Base-by-base conservation (phyloP, 768 basidiomycete genomes). In the Kwoniella mangroviensis region DNA sequence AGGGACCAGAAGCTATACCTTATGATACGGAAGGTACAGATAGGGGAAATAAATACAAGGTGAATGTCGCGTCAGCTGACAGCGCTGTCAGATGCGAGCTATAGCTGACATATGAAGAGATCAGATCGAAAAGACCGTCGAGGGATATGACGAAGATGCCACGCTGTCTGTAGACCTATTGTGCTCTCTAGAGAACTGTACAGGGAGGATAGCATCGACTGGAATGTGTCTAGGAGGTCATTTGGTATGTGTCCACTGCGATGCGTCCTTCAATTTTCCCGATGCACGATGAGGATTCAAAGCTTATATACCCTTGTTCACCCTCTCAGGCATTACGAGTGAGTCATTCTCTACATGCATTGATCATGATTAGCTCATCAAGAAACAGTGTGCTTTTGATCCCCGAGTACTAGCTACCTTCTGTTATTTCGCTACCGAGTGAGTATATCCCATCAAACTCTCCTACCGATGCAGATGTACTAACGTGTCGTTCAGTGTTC, bases 381-480 rank as follows among this genome's bases (percentile, higher is more conserved):
- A 34, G 34, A 4, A 10, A 28, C 68, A 95, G 92, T 92, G 92
- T 59, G 92, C 94, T 0, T 94, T 98, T 79, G 91, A 98, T 80
- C 85, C 87, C 5, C 89, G 95, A 42, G 88, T 97, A 24, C 85
- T 92, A 3, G 86, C 95, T 0, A 87, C 92, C 0, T 92, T 96
- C 52, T 97, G 94, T 84, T 98, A 92, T 85, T 98, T 98, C 79
- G 93, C 92, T 1, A 98, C 96, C 17, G 94, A 96, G 81, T 89
- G 41, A 62, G 79, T 65, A 19, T 11, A 11, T 54, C 43, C 17
- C 28, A 40, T 17, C 49, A 11, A n/a, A 3, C n/a, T 17, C 10
- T 19, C 17, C 42, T 22, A 4, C 42, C 26, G 0, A 40, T n/a
- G n/a, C 41, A 5, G 45, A n/a, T 7, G 17, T 5, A 61, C 54